Evolutionary conservation across 1,284 basidiomycete genomes (phyloP), one percentile per base, ranked within the genome.

Genomic region (Tilletia setariae): DNA sequence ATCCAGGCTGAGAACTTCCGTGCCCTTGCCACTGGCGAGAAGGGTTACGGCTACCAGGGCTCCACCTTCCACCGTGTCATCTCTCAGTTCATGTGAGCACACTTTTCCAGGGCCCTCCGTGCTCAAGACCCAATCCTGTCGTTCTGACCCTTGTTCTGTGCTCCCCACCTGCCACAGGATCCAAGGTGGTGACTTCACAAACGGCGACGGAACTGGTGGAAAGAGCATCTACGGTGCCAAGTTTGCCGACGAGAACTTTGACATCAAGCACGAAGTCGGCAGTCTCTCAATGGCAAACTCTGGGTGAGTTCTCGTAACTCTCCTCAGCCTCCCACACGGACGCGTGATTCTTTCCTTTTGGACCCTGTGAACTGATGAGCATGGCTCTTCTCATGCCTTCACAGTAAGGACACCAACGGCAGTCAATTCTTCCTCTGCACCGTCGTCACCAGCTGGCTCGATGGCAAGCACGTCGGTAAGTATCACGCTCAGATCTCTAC

Each of bases 31-130:
- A 89, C 88, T 51, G 93, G 94, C 70, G 86, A 89, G 78, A 89
- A 88, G 76, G 92, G 91, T 83, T 88, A 86, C 72, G 88, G 89
- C 19, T 90, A 90, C 86, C 86, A 89, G 84, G 89, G 88, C 67
- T 88, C 87, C 66, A 85, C 85, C 70, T 90, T 90, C 86, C 89
- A 74, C 75, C 74, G 78, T 16, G 78, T 82, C 75, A 90, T 90
- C 84, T 87, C 87, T 84, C 84, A 87, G 83, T 89, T 89, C 83
- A 89, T 89, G 67, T 42, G 66, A 44, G 40, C n/a, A 7, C 65
- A 64, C 28, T 69, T 23, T 7, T 23, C 11, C 19, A 23, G 32
- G 28, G 28, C 19, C 32, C 13, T 23, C n/a, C 23, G 3, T 46
- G n/a, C n/a, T n/a, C n/a, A n/a, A n/a, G n/a, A n/a, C n/a, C n/a